phyloP scores from a whole-genome alignment of 345 rosid species.

The Hibiscus trionum region DNA sequence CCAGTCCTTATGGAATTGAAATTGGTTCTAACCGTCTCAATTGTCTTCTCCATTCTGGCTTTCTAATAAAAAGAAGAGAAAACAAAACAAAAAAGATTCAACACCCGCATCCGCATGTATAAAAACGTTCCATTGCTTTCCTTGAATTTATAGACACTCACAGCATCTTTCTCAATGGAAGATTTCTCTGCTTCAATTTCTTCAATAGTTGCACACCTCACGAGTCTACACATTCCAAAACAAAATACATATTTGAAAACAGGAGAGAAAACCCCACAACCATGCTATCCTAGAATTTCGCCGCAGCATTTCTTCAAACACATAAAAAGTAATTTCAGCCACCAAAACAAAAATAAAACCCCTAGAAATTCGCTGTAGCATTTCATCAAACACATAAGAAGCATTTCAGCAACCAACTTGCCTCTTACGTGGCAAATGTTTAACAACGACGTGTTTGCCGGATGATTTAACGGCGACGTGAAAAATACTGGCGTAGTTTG shows the following conservation, averaged over 20 bases:
- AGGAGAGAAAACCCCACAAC: neutral
- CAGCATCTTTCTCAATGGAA: constrained; percentile 68
- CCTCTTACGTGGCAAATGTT: constrained; percentile 44
- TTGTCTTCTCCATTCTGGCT: constrained; percentile 87
- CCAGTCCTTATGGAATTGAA: constrained; percentile 90
- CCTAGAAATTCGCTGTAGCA: neutral
- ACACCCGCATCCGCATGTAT: constrained; percentile 1
- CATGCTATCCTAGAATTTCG: neutral
- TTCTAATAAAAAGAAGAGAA: constrained; percentile 29
- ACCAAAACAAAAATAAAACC: neutral
- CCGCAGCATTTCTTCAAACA: constrained; percentile 5
- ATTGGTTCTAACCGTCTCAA: constrained; percentile 60
- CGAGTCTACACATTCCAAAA: constrained; percentile 28
- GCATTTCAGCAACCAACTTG: constrained; percentile 10
- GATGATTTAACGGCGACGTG: constrained; percentile 20
- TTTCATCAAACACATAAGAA: constrained; percentile 11
- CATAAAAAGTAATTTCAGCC: neutral
- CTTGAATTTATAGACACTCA: constrained; percentile 24
- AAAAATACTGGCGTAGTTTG: constrained; percentile 20
- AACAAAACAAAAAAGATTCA: neutral
- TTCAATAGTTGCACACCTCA: constrained; percentile 64
- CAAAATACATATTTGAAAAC: neutral
- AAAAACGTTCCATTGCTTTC: neutral
- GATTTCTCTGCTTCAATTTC: constrained; percentile 87
- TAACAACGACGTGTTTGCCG: constrained; percentile 23